Conservation (phyloP, 768 basidiomycete species). For the Atractiella rhizophila region DNA sequence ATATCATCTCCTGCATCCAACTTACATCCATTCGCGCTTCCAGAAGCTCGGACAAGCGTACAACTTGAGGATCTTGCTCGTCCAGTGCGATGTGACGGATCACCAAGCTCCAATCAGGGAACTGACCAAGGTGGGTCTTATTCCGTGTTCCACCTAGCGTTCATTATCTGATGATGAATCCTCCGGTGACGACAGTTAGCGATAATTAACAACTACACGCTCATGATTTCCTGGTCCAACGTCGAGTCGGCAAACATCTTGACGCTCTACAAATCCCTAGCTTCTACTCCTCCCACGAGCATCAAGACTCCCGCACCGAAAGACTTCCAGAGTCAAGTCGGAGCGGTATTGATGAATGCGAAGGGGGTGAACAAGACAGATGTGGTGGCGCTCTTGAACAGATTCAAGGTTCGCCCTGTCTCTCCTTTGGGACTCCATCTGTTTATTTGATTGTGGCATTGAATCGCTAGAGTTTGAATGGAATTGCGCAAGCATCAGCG, state of each 20-base stretch:
- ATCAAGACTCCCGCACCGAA: constrained; percentile 89
- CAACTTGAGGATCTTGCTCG: constrained; percentile 55
- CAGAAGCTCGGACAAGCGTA: constrained; percentile 60
- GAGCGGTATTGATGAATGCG: constrained; percentile 59
- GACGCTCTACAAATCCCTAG: constrained; percentile 70
- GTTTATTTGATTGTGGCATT: neutral
- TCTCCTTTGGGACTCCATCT: too few species aligned
- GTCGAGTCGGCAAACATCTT: constrained; percentile 88
- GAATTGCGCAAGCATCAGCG: constrained; percentile 48
- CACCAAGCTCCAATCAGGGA: constrained; percentile 79
- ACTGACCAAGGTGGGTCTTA: constrained; percentile 43
- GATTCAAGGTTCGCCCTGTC: constrained; percentile 42
- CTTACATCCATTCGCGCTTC: constrained; percentile 79
- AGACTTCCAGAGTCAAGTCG: constrained; percentile 55
- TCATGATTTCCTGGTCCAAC: constrained; percentile 74
- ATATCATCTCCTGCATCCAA: constrained; percentile 89
- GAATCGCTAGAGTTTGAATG: constrained; percentile 46
- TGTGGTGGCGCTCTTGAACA: constrained; percentile 65
- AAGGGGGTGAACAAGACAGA: constrained; percentile 94
- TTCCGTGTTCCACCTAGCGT: too few species aligned
- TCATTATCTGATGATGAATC: too few species aligned
- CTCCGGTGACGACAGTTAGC: constrained; percentile 35
- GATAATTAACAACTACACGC: constrained; percentile 72
- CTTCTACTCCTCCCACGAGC: constrained; percentile 71
- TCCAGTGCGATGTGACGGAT: constrained; percentile 79